These are phyloP conservation scores for Vitis riparia DNA, from an alignment of 164 flowering plant genomes.

Conservation along the genomic window DNA sequence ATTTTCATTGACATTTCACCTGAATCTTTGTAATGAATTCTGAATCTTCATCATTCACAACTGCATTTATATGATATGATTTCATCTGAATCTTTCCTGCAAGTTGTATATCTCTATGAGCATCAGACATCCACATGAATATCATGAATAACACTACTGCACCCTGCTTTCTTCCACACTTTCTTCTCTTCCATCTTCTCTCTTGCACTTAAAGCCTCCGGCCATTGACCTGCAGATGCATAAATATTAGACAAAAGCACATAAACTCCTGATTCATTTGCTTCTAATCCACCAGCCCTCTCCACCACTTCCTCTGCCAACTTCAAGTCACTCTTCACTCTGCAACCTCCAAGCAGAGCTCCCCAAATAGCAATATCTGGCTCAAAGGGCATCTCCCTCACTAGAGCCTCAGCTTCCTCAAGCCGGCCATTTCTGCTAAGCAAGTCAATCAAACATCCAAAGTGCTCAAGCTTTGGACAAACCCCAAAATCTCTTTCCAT, in stretches of 20 bases:
- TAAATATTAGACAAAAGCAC: conserved; percentile 46
- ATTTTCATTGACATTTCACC: too few relatives aligned
- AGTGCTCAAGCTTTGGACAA: conserved; percentile 38
- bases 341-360: conserved; percentile 45
- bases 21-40: too few relatives aligned
- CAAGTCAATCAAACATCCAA: conserved; percentile 42
- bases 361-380: conserved; percentile 50
- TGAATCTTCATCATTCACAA: too few relatives aligned
- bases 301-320: conserved; percentile 36
- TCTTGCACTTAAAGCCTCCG: conserved; percentile 32
- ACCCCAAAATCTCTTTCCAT: conserved; percentile 35
- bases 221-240: conserved; percentile 45
- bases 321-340: conserved; percentile 28
- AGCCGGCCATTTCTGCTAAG: conserved; percentile 42
- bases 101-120: neutral
- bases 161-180: conserved; percentile 33
- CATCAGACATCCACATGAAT: neutral
- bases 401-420: conserved; percentile 33
- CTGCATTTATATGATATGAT: too few relatives aligned
- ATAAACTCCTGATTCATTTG: conserved; percentile 38
- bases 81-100: neutral
- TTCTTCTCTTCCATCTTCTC: conserved; percentile 32
- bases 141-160: conserved; percentile 14
- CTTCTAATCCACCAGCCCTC: conserved; percentile 23
- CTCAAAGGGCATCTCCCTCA: conserved; percentile 37